Evolutionary conservation across 352 stramenopile species (phyloP).

Genomic region (Globisporangium abappressorium): DNA sequence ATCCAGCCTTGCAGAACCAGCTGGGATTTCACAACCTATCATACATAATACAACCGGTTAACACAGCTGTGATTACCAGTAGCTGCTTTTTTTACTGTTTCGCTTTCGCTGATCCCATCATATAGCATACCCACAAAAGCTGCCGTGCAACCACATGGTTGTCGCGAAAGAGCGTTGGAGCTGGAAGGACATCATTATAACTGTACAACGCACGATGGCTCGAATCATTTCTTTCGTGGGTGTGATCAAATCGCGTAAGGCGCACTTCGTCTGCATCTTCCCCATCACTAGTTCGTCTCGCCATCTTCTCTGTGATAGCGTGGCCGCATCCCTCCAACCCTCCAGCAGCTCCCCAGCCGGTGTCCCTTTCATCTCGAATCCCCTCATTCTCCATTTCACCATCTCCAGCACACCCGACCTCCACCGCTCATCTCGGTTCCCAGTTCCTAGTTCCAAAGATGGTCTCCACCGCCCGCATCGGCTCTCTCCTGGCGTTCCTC

Average conservation of each 20-base stretch:
- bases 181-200: no score
- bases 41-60: neutral
- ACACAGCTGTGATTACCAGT: no score
- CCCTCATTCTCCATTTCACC: neutral
- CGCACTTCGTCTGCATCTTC: no score
- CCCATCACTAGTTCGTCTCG: neutral
- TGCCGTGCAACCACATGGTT: no score
- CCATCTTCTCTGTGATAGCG: neutral
- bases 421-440: neutral
- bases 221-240: no score
- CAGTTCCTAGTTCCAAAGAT: neutral
- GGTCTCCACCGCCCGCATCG: neutral
- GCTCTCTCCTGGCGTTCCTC: conserved; percentile 8
- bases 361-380: neutral
- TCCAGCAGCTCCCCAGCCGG: neutral
- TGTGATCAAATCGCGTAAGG: no score
- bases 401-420: neutral
- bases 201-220: no score
- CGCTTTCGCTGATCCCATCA: no score
- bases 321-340: neutral
- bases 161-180: no score
- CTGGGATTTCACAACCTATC: neutral
- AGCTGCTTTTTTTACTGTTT: no score
- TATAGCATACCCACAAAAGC: no score
- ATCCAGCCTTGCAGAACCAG: no score